Conservation (phyloP, 352 stramenopile species). For the Blastocystis sp. region DNA sequence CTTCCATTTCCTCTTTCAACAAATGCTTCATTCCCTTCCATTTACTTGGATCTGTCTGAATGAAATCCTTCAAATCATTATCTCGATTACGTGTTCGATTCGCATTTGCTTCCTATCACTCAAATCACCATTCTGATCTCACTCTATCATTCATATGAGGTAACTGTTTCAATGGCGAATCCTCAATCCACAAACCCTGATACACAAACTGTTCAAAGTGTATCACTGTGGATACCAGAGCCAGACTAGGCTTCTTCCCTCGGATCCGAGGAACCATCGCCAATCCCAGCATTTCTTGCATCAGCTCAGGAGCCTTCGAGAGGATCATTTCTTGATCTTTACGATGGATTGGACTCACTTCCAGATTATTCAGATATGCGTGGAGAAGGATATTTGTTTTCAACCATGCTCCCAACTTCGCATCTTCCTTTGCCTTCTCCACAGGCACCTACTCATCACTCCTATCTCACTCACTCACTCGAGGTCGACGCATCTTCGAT, state of each 20-base stretch:
- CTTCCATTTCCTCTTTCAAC: constrained; percentile 26
- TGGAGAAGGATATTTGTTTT: constrained; percentile 55
- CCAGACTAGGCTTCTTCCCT: neutral
- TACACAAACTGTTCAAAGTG: constrained; percentile 84
- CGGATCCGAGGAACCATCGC: neutral
- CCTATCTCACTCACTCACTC: neutral
- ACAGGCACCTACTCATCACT: constrained; percentile 30
- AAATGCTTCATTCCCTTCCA: constrained; percentile 34
- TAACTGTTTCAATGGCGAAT: constrained; percentile 81
- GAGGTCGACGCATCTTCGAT: constrained; percentile 27
- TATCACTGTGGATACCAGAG: constrained; percentile 72
- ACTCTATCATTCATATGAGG: constrained; percentile 73
- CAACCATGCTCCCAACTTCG: neutral
- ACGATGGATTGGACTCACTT: neutral
- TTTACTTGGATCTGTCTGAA: neutral
- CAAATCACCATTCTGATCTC: constrained; percentile 78
- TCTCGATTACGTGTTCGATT: constrained; percentile 81
- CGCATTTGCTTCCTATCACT: constrained; percentile 79
- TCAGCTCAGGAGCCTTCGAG: constrained; percentile 19
- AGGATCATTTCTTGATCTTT: neutral
- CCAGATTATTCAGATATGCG: constrained; percentile 56
- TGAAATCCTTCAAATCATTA: constrained; percentile 78
- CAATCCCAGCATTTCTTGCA: neutral
- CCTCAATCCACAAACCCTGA: constrained; percentile 83
- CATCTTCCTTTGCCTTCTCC: constrained; percentile 21